A percentile compares a stretch with the other conserved stretches of the same genome.
Evolutionary conservation across 2,329 filamentous ascomycete genomes (phyloP).

Genomic region (Penicillium concentricum): DNA sequence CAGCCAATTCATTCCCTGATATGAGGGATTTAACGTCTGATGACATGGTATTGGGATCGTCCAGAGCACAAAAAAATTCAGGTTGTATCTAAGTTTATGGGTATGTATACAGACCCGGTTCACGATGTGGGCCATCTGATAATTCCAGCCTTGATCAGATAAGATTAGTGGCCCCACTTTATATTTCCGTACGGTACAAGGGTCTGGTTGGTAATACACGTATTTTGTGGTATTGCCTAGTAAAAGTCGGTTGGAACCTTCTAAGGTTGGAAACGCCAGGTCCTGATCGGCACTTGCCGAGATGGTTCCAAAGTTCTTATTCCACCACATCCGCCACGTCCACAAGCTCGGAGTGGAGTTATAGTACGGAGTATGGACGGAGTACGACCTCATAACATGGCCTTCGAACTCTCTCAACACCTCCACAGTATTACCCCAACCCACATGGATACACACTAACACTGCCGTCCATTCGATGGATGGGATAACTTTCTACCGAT

Average conservation of each 20-base stretch:
- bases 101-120: background rate
- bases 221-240: background rate
- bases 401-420: background rate
- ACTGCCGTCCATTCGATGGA: too few relatives aligned
- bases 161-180: constrained; percentile 2
- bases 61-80: background rate
- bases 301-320: background rate
- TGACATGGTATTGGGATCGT: background rate
- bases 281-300: background rate
- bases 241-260: background rate
- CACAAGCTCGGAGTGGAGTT: background rate
- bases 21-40: background rate
- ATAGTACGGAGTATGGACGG: background rate
- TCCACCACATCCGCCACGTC: background rate
- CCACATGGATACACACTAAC: background rate
- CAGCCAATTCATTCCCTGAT: background rate
- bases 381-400: background rate
- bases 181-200: background rate
- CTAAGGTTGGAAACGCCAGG: background rate
- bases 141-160: constrained; percentile 6
- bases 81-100: background rate
- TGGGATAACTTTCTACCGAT: too few relatives aligned
- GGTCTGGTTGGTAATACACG: background rate
- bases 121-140: constrained; percentile 1
- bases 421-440: background rate